Percentiles rank a stretch among this genome's conserved stretches.
These are phyloP conservation scores for Colletotrichum chrysophilum DNA, from an alignment of 2,329 filamentous ascomycete species.

Conservation along the genomic window DNA sequence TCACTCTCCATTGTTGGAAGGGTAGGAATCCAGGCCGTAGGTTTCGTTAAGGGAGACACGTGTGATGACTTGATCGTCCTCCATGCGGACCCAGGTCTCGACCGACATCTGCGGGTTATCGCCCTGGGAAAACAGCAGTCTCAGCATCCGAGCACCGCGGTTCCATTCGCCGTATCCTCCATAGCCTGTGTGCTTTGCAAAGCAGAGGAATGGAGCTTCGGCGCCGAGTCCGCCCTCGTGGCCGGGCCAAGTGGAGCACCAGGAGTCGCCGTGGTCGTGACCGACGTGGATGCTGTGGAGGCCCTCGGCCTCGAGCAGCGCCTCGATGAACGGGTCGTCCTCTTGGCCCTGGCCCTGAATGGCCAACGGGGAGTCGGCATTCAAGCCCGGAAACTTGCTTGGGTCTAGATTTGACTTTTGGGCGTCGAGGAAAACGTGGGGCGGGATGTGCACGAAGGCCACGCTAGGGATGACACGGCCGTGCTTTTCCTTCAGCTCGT, in stretches of 20 bases:
- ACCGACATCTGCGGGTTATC: conserved; percentile 42
- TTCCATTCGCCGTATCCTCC: conserved; percentile 72
- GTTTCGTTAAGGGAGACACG: conserved; percentile 63
- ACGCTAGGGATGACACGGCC: conserved; percentile 24
- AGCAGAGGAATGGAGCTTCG: conserved; percentile 49
- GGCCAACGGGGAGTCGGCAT: conserved; percentile 29
- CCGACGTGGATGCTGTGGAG: conserved; percentile 57
- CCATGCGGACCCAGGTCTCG: conserved; percentile 67
- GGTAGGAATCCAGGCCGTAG: conserved; percentile 62
- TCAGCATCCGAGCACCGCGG: conserved; percentile 55
- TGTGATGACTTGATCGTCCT: conserved; percentile 57
- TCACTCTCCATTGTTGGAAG: conserved; percentile 24
- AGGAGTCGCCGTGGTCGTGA: conserved; percentile 60
- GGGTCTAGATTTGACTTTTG: conserved; percentile 28
- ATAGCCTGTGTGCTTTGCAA: conserved; percentile 72
- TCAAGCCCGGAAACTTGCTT: conserved; percentile 37
- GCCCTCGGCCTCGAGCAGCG: conserved; percentile 50
- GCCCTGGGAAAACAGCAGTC: conserved; percentile 30
- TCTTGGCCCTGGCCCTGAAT: conserved; percentile 37
- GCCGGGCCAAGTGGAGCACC: conserved; percentile 41
- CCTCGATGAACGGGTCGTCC: conserved; percentile 57
- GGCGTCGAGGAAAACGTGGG: conserved; percentile 20
- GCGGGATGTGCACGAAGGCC: conserved; percentile 25
- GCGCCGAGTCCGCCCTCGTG: conserved; percentile 29
- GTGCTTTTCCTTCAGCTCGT: conserved; percentile 17